Base-by-base conservation (phyloP, 805 yeast genomes). In the Wickerhamiella cacticola region DNA sequence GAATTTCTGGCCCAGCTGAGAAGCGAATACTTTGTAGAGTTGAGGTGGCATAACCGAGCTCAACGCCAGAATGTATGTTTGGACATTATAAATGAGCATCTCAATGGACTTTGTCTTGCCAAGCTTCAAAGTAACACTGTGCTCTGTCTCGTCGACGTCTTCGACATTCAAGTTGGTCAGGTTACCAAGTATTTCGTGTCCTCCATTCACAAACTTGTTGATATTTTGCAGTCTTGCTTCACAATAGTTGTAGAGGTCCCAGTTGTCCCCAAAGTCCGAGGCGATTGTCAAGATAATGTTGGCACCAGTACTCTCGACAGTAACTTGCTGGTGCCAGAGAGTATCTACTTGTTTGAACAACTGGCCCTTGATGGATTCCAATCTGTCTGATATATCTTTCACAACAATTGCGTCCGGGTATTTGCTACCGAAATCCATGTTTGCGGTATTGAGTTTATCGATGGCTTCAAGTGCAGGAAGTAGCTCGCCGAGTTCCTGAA, bases 1-100 rank as follows among this genome's bases (percentile, higher is more conserved):
- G 18, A 56, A 25, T 9, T 48, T 41, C 19, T 41, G 22, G 8
- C 53, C 50, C 29, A 29, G 47, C 13, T 50, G 38, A 2, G 16
- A 13, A 24, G 25, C 39, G 21, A 31, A 25, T 31, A 6, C 9
- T 28, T 18, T 21, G 19, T 23, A 35, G 16, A 45, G 26, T 9
- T 8, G 31, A 2, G 36, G 51, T 15, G 24, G 36, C 18, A 36
- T 15, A 8, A 50, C 15, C 2, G 46, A 18, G 5, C 41, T 21
- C 2, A 48, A n/a, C 2, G 24, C 48, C 12, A 48, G 40, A 13
- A 39, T 31, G 36, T 45, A 38, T n/a, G 49, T 29, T 33, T 50
- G 50, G 2, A 42, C 44, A 4, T 28, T 47, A 19, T 48, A 45
- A 4, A 49, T 46, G 18, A 48, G 35, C 25, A 23, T 34, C 12